Evolutionary conservation across 768 basidiomycete species (phyloP).

Genomic region (Suillus alpinus): DNA sequence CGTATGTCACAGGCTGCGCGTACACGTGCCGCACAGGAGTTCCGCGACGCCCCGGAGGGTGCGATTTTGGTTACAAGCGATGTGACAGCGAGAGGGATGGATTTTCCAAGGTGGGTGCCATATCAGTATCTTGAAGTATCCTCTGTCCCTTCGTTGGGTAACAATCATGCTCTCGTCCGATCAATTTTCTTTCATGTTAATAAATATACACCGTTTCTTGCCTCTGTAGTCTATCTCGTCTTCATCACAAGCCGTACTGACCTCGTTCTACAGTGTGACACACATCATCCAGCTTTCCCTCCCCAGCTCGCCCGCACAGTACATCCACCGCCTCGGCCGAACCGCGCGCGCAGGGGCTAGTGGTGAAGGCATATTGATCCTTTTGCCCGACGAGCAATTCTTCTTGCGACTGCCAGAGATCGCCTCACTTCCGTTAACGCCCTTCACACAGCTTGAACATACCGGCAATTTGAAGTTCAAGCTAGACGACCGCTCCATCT

Average conservation of each 20-base stretch:
- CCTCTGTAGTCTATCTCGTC: background rate
- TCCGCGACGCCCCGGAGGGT: conserved; percentile 39
- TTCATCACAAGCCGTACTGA: background rate
- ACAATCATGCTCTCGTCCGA: background rate
- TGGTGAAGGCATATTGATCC: conserved; percentile 57
- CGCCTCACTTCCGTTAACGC: conserved; percentile 38
- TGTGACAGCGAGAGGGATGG: conserved; percentile 64
- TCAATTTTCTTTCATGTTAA: background rate
- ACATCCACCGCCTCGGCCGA: conserved; percentile 76
- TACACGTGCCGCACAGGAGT: conserved; percentile 46
- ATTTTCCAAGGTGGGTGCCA: conserved; percentile 52
- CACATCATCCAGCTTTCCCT: conserved; percentile 62
- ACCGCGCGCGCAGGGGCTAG: conserved; percentile 72
- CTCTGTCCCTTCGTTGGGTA: background rate
- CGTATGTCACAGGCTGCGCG: conserved; percentile 50
- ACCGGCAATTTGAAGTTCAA: conserved; percentile 20
- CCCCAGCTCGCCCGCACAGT: conserved; percentile 70
- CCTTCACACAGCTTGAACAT: conserved; percentile 21
- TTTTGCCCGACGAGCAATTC: conserved; percentile 46
- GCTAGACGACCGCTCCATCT: conserved; percentile 41
- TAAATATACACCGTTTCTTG: background rate
- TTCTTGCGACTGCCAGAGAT: conserved; percentile 46
- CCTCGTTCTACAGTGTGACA: conserved; percentile 41
- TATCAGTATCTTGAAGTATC: background rate
- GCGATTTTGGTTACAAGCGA: conserved; percentile 53